Evolutionary conservation across 176 grass and related monocot genomes (phyloP), one percentile per base, ranked within the genome.

Genomic region (Ensete ventricosum): DNA sequence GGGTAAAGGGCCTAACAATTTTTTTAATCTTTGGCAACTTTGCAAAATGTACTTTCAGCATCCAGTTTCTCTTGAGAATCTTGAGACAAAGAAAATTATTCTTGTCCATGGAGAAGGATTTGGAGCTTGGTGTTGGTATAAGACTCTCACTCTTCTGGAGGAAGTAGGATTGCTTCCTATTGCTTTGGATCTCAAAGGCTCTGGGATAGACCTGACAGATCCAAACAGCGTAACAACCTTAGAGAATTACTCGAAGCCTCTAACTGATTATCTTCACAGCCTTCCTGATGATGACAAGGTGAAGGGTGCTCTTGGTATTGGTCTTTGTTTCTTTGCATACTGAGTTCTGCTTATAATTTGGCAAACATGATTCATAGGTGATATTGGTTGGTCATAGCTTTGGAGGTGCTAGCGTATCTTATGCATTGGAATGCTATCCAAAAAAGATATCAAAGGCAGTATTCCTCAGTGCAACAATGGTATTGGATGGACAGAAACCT

Each of bases 81-180:
- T 99, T 13, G 88, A 99, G 81, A 91, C 90, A 11, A 99, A 91
- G 86, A 99, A 94, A 84, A 84, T 99, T 9, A 71, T 99, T 59
- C 95, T 99, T 66, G 84, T 99, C 54, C 95, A 99, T 68, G 95
- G 95, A 79, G 95, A 99, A 85, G 95, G 95, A n/a, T 94, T 99
- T 82, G 95, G 95, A 63, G 95, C 95, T 53, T 99, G 95, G 95
- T 99, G 90, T 85, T 99, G 95, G 95, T 99, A 99, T 77, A 99
- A 99, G 81, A 94, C 88, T 66, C 85, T 91, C 34, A 89, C 95
- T 50, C 83, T 94, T 73, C 67, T 99, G 84, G 95, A 99, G 83
- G 95, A 99, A 87, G 84, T 76, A 64, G 95, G 95, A 69, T 83
- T 99, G 19, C 72, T 86, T 17, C 95, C 95, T 76, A 54, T 99